phyloP scores from a whole-genome alignment of 768 basidiomycete species.

The Podaxis pistillaris region DNA sequence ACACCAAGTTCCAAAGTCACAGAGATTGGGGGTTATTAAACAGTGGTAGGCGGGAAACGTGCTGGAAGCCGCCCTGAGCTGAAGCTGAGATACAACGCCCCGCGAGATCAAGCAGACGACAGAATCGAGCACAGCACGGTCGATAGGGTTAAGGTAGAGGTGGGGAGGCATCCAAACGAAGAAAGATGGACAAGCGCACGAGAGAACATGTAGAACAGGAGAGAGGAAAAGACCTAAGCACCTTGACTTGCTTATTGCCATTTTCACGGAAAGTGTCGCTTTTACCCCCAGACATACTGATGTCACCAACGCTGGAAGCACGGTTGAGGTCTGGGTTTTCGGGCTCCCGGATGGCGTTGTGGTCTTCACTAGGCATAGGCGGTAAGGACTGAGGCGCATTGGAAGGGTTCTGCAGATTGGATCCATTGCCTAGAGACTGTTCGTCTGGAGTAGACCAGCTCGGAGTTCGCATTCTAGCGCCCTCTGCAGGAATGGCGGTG shows the following conservation, averaged over 20 bases:
- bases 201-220: conserved; percentile 21
- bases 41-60: conserved; percentile 28
- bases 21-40: conserved; percentile 39
- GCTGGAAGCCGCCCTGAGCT: conserved; percentile 12
- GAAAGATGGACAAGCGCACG: conserved; percentile 34
- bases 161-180: conserved; percentile 19
- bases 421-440: conserved; percentile 39
- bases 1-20: conserved; percentile 55
- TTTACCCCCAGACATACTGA: conserved; percentile 38
- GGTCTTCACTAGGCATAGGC: conserved; percentile 48
- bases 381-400: conserved; percentile 29
- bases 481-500: conserved; percentile 29
- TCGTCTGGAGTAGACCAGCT: conserved; percentile 55
- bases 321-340: conserved; percentile 53
- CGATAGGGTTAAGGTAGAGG: conserved; percentile 15
- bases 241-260: conserved; percentile 84
- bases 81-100: conserved; percentile 16
- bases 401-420: conserved; percentile 38
- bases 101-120: conserved; percentile 31
- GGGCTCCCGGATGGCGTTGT: conserved; percentile 41
- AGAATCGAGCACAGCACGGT: conserved; percentile 20
- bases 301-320: conserved; percentile 47
- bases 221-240: conserved; percentile 66
- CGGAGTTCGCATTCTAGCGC: conserved; percentile 34
- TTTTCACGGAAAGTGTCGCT: conserved; percentile 54